phyloP scores from a whole-genome alignment of 306 rosid species.

The Spatholobus suberectus region DNA sequence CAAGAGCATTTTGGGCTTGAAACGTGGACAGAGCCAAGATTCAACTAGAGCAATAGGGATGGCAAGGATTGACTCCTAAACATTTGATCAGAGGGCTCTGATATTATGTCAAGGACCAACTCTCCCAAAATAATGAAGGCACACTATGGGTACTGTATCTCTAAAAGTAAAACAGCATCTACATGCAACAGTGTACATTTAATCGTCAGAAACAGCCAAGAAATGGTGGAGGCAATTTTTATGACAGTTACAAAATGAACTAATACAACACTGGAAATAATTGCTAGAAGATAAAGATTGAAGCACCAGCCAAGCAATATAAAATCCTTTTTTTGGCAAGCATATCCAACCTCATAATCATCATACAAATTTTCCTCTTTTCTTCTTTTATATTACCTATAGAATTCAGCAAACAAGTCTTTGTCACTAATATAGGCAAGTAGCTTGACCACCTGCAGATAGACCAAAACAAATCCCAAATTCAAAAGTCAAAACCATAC shows the following conservation, averaged over 20 bases:
- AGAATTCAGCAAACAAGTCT: slow-evolving; percentile 92
- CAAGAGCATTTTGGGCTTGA: background rate
- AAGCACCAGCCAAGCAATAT: slow-evolving; percentile 9
- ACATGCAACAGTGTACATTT: background rate
- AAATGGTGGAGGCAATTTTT: slow-evolving; percentile 2
- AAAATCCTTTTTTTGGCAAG: background rate
- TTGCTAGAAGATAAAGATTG: background rate
- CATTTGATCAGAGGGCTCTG: background rate
- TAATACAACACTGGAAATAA: background rate
- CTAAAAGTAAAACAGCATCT: background rate
- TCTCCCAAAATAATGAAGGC: slow-evolving; percentile 15
- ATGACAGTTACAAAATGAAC: background rate
- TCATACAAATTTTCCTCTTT: background rate
- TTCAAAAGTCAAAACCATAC: background rate
- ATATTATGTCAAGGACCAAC: background rate
- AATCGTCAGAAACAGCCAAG: slow-evolving; percentile 15
- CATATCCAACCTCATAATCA: slow-evolving; percentile 8
- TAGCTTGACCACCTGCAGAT: slow-evolving; percentile 79
- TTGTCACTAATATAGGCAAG: slow-evolving; percentile 94
- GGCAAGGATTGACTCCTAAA: background rate
- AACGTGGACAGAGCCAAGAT: slow-evolving; percentile 14
- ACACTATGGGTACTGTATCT: background rate
- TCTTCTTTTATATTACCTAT: slow-evolving; percentile 46
- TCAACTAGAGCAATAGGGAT: background rate
- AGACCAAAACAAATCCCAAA: slow-evolving; percentile 26